phyloP scores from a whole-genome alignment of 2,329 filamentous ascomycete species.

The Scedosporium aurantiacum region DNA sequence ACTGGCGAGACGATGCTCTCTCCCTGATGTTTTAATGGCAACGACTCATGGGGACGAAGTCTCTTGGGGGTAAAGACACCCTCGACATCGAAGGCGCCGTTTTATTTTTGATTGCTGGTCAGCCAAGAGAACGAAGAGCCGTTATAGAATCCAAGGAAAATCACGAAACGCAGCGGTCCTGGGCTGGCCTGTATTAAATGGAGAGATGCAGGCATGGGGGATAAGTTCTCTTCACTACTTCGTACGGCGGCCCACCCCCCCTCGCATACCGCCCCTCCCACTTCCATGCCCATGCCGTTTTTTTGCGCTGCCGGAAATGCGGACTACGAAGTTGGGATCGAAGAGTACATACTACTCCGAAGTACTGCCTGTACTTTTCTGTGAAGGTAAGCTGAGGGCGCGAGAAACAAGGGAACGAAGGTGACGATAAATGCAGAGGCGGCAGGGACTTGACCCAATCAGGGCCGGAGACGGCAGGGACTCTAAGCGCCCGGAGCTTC shows the following conservation, averaged over 20 bases:
- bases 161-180: background rate
- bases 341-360: background rate
- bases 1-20: background rate
- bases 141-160: background rate
- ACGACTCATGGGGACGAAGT: background rate
- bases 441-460: background rate
- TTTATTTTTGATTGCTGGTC: background rate
- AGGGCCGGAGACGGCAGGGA: background rate
- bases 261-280: background rate
- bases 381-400: background rate
- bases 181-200: background rate
- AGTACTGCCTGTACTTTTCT: too few relatives aligned
- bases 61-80: background rate
- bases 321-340: background rate
- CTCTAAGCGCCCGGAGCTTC: conserved; percentile 3
- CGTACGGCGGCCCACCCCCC: background rate
- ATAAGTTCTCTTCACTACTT: background rate
- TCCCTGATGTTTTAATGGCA: background rate
- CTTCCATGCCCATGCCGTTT: background rate
- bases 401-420: background rate
- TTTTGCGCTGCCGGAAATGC: background rate
- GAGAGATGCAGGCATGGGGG: background rate
- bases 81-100: background rate
- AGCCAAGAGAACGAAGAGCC: background rate
- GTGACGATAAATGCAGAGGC: background rate